Evolutionary conservation across 1,284 basidiomycete genomes (phyloP).

Genomic region (Tylopilus sp.): DNA sequence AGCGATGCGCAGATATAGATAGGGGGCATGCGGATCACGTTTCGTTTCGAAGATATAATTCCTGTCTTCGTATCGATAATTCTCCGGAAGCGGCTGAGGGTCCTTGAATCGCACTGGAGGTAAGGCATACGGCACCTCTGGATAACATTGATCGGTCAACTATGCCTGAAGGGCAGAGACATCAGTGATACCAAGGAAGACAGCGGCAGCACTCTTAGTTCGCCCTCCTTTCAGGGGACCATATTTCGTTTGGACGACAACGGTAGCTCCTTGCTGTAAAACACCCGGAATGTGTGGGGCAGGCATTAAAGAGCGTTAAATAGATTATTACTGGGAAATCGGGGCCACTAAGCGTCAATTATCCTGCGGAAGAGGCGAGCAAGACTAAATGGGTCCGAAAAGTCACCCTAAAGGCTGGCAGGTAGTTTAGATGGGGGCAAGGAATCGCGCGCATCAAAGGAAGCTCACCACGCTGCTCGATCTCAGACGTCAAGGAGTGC

Average conservation of each 20-base stretch:
- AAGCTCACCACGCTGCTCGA: neutral
- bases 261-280: conserved; percentile 38
- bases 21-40: conserved; percentile 40
- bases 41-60: conserved; percentile 58
- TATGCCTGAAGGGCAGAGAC: too few species aligned
- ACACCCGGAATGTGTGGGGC: conserved; percentile 47
- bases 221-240: conserved; percentile 55
- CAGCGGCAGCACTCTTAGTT: conserved; percentile 53
- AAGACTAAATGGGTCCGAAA: neutral
- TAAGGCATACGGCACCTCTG: conserved; percentile 71
- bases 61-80: conserved; percentile 52
- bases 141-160: neutral
- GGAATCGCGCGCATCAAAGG: neutral
- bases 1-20: neutral
- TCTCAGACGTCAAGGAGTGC: too few species aligned
- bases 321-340: conserved; percentile 17
- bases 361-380: neutral
- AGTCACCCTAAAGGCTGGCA: neutral
- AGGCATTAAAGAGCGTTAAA: neutral
- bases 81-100: conserved; percentile 51
- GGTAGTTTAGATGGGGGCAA: neutral
- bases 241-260: conserved; percentile 50
- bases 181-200: conserved; percentile 51
- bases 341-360: neutral
- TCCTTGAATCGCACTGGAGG: conserved; percentile 62